Evolutionary conservation across 208 protist species (phyloP).

Genomic region (Kentomonas sorsogonicus): DNA sequence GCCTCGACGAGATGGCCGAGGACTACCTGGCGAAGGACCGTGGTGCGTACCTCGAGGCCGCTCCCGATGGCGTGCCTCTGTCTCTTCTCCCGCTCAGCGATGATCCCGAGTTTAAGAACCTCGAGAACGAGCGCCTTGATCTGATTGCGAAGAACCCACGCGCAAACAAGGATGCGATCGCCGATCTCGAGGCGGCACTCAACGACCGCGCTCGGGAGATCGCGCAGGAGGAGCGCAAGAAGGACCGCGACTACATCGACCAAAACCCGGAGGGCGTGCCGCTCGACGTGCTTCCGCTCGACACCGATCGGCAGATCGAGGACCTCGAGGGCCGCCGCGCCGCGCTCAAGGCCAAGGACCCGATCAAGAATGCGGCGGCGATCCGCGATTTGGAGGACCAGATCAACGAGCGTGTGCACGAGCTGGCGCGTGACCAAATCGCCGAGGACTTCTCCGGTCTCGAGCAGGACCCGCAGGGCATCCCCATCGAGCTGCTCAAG

Average conservation of each 20-base stretch:
- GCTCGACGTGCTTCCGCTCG: constrained; percentile 13
- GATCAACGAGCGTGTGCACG: constrained; percentile 57
- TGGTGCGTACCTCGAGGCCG: constrained; percentile 18
- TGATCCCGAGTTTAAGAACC: constrained; percentile 18
- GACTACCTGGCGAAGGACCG: constrained; percentile 21
- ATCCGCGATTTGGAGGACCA: constrained; percentile 48
- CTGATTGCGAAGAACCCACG: constrained; percentile 19
- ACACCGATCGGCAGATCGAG: constrained; percentile 18
- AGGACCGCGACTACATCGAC: constrained; percentile 18
- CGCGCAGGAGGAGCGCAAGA: constrained; percentile 16
- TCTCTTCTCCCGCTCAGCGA: constrained; percentile 15
- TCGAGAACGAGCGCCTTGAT: constrained; percentile 21
- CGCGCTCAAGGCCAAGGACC: constrained; percentile 18
- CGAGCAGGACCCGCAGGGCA: constrained; percentile 30
- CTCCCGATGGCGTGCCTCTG: constrained; percentile 28
- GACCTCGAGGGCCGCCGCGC: constrained; percentile 25
- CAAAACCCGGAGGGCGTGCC: constrained; percentile 25
- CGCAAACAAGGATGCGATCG: constrained; percentile 17
- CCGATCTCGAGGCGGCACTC: constrained; percentile 18
- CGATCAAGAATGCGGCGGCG: constrained; percentile 17
- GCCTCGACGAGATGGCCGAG: constrained; percentile 17
- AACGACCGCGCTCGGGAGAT: constrained; percentile 25
- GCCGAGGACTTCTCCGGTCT: constrained; percentile 55
- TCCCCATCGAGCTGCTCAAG: constrained; percentile 52
- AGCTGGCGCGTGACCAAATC: constrained; percentile 50